These are phyloP conservation scores for Agarophyton chilense DNA, from an alignment of 23 red algal genomes.

Conservation along the genomic window DNA sequence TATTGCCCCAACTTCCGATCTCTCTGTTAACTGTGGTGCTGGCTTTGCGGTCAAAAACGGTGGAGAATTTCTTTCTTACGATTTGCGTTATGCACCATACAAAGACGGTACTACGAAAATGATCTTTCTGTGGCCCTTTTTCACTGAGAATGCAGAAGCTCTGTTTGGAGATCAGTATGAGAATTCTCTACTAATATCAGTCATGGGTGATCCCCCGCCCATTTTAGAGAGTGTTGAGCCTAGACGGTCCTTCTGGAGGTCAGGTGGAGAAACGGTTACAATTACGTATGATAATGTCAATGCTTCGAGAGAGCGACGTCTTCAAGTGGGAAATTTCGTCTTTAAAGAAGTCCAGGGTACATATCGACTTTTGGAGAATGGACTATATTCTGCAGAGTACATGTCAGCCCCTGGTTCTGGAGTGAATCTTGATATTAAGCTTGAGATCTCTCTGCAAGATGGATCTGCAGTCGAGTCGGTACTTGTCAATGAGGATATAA, in stretches of 20 bases:
- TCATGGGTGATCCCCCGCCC: slow-evolving; percentile 54
- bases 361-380: slow-evolving; percentile 30
- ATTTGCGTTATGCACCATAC: slow-evolving; percentile 44
- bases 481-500: not conserved
- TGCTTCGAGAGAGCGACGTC: not conserved
- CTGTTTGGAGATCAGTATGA: slow-evolving; percentile 30
- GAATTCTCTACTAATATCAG: slow-evolving; percentile 28
- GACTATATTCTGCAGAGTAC: slow-evolving; percentile 44
- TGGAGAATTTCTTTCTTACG: not conserved
- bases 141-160: not conserved
- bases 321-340: slow-evolving; percentile 11
- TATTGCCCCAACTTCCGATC: not conserved
- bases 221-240: slow-evolving; percentile 33
- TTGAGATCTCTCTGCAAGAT: slow-evolving; percentile 13
- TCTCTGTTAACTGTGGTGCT: not conserved
- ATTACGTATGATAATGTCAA: slow-evolving; percentile 42
- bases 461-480: not conserved
- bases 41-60: not conserved
- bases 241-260: not conserved
- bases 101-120: slow-evolving; percentile 34
- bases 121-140: slow-evolving; percentile 22
- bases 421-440: slow-evolving; percentile 12
- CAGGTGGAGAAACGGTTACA: slow-evolving; percentile 41
- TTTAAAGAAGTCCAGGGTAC: slow-evolving; percentile 47
- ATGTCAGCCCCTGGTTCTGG: slow-evolving; percentile 26